Evolutionary conservation across 1,139 yeast genomes (phyloP).

Genomic region (Scheffersomyces parashehatae): DNA sequence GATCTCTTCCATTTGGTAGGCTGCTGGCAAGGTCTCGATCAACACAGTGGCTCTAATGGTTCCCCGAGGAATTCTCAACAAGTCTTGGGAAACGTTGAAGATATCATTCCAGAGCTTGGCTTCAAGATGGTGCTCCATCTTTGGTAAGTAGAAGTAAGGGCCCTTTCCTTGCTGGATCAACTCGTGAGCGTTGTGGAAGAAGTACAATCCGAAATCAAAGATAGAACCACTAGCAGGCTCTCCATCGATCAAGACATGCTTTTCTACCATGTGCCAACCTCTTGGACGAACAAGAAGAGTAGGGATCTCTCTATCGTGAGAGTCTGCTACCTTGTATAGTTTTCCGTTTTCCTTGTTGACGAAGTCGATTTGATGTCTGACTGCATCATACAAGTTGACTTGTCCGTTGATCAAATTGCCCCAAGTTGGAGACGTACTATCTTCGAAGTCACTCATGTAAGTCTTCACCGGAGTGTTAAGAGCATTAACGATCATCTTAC

Average conservation of each 20-base stretch:
- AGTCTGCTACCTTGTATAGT: constrained; percentile 11
- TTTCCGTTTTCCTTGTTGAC: constrained; percentile 12
- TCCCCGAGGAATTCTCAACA: constrained; percentile 64
- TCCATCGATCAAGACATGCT: constrained; percentile 17
- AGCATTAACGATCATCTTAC: constrained; percentile 21
- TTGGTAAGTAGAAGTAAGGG: constrained; percentile 77
- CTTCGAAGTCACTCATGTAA: constrained; percentile 21
- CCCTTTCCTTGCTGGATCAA: constrained; percentile 62
- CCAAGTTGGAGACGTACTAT: constrained; percentile 20
- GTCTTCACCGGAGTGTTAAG: constrained; percentile 19
- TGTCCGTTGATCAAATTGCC: constrained; percentile 16
- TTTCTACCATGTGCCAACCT: constrained; percentile 23
- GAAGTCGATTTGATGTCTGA: constrained; percentile 16
- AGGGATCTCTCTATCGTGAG: constrained; percentile 12
- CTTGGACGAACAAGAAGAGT: constrained; percentile 18
- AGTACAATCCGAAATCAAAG: constrained; percentile 18
- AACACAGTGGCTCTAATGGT: constrained; percentile 78
- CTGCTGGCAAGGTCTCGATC: constrained; percentile 76
- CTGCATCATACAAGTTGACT: constrained; percentile 18
- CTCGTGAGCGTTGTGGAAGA: constrained; percentile 68
- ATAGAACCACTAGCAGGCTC: constrained; percentile 19
- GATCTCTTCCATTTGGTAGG: constrained; percentile 80
- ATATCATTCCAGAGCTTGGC: constrained; percentile 81
- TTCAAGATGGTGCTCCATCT: constrained; percentile 79
- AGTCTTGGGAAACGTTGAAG: constrained; percentile 69